Evolutionary conservation across 106 monocot genomes (phyloP).

Genomic region (Xerophyta viscosa): DNA sequence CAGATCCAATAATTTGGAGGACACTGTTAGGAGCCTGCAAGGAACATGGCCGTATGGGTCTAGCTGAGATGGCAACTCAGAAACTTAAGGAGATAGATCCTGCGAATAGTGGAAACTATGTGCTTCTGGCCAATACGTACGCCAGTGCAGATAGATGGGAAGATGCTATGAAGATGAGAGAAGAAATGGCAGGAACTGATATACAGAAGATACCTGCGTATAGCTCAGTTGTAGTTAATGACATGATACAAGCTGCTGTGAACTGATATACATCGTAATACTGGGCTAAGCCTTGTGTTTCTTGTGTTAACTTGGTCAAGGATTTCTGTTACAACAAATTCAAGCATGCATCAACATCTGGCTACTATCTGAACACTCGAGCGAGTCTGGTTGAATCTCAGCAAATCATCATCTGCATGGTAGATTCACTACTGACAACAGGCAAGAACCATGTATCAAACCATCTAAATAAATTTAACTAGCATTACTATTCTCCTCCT

Average conservation of each 20-base stretch:
- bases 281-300: no score
- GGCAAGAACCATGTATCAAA: no score
- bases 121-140: slow-evolving; percentile 30
- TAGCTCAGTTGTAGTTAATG: slow-evolving; percentile 18
- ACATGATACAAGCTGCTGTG: background rate
- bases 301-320: no score
- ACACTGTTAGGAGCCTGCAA: slow-evolving; percentile 36
- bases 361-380: no score
- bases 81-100: slow-evolving; percentile 25
- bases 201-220: slow-evolving; percentile 31
- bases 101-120: slow-evolving; percentile 24
- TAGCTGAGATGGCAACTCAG: slow-evolving; percentile 29
- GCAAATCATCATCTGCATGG: no score
- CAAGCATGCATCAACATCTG: no score
- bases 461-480: no score
- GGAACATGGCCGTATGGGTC: slow-evolving; percentile 19
- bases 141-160: slow-evolving; percentile 29
- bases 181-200: slow-evolving; percentile 19
- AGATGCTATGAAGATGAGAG: slow-evolving; percentile 33
- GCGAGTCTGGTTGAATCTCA: no score
- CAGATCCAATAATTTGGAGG: slow-evolving; percentile 37
- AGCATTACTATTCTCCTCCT: no score
- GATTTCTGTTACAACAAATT: no score
- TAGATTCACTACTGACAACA: no score
- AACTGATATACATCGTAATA: no score